Evolutionary conservation across 2,329 filamentous ascomycete genomes (phyloP).

Genomic region (Tolypocladium cylindrosporum): DNA sequence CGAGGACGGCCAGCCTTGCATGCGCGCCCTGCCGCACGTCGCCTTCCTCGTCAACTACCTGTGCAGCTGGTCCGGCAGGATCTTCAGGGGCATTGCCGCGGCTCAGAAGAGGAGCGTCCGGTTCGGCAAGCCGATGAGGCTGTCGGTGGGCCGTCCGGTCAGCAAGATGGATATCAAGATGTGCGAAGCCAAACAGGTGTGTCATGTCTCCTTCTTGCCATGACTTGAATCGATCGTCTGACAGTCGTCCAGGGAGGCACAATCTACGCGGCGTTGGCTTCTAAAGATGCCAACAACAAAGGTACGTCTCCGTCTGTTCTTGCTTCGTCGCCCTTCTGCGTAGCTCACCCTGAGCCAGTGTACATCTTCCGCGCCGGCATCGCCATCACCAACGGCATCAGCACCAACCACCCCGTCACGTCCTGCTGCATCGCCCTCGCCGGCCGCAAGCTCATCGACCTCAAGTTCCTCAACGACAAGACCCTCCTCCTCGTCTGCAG

Average conservation of each 20-base stretch:
- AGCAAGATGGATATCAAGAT: conserved; percentile 50
- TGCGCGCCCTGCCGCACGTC: conserved; percentile 48
- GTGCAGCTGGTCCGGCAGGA: conserved; percentile 42
- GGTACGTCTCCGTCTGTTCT: conserved; percentile 16
- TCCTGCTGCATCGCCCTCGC: conserved; percentile 31
- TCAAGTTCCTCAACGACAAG: conserved; percentile 58
- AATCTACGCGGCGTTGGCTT: conserved; percentile 31
- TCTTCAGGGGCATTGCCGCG: conserved; percentile 61
- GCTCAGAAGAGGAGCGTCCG: conserved; percentile 59
- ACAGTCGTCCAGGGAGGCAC: conserved; percentile 19
- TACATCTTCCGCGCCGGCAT: conserved; percentile 45
- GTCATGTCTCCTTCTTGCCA: conserved; percentile 3
- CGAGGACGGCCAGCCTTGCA: conserved; percentile 33
- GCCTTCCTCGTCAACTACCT: conserved; percentile 53
- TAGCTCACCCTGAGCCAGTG: conserved; percentile 26
- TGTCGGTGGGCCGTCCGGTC: conserved; percentile 33
- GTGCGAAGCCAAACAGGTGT: conserved; percentile 26
- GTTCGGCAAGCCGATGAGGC: conserved; percentile 45
- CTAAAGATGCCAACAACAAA: conserved; percentile 22
- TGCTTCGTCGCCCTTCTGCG: neutral
- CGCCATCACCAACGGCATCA: conserved; percentile 49
- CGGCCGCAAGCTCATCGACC: conserved; percentile 41
- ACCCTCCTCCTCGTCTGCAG: conserved; percentile 50
- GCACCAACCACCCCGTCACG: conserved; percentile 29
- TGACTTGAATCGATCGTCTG: neutral